Evolutionary conservation across 306 rosid species (phyloP).

Genomic region (Castanea mollissima): DNA sequence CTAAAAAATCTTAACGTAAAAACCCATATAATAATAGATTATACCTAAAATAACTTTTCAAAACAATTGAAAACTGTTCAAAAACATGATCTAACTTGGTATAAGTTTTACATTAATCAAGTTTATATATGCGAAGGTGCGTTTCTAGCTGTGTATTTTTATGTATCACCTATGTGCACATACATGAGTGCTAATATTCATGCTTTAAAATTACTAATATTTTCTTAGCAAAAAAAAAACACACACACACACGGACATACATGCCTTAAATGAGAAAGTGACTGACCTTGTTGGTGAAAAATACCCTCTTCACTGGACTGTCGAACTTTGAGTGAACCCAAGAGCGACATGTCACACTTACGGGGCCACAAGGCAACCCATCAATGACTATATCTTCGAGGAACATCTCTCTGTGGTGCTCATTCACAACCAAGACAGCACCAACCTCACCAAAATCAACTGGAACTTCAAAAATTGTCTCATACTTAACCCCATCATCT

Average conservation of each 20-base stretch:
- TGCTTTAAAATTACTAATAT: no score
- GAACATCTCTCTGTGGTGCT: conserved; percentile 70
- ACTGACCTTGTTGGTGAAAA: conserved; percentile 58
- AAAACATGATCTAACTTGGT: no score
- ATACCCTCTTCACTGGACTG: conserved; percentile 45
- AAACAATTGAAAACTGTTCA: no score
- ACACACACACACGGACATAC: background rate
- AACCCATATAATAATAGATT: no score
- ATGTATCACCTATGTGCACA: no score
- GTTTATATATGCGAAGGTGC: no score
- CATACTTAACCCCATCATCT: conserved; percentile 40
- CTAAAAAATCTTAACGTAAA: accelerated
- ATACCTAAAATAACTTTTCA: no score
- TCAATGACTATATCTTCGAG: conserved; percentile 42
- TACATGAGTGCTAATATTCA: background rate
- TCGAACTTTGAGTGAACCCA: conserved; percentile 72
- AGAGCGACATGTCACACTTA: conserved; percentile 42
- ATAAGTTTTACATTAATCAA: no score
- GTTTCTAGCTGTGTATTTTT: no score
- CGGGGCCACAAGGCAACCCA: conserved; percentile 33
- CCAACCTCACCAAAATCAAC: conserved; percentile 60
- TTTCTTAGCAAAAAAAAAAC: no score
- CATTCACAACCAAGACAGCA: conserved; percentile 65
- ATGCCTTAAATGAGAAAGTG: background rate
- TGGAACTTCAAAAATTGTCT: conserved; percentile 43